These are phyloP conservation scores for Rhodofomes roseus DNA, from an alignment of 1,284 basidiomycete genomes.

Conservation along the genomic window DNA sequence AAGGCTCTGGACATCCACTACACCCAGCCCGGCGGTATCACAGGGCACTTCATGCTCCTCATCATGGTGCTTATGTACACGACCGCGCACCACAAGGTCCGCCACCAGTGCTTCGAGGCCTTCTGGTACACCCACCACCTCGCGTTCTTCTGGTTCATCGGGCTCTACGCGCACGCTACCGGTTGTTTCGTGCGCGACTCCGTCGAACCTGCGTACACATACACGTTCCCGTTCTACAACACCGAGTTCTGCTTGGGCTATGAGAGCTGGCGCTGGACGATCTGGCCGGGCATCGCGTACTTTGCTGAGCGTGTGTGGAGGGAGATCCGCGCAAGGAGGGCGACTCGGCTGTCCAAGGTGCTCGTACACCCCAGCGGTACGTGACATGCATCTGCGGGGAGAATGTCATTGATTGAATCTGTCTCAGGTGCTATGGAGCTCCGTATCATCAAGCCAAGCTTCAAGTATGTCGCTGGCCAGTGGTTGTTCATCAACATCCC, in stretches of 20 bases:
- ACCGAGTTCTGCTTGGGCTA: slow-evolving; percentile 84
- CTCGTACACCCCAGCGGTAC: slow-evolving; percentile 77
- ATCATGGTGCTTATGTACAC: slow-evolving; percentile 86
- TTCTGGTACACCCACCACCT: slow-evolving; percentile 95
- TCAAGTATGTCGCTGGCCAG: slow-evolving; percentile 87
- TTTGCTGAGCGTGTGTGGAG: slow-evolving; percentile 80
- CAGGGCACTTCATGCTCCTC: slow-evolving; percentile 87
- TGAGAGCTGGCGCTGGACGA: slow-evolving; percentile 80
- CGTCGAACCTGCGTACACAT: slow-evolving; percentile 59
- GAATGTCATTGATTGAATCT: not conserved
- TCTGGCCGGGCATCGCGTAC: slow-evolving; percentile 86
- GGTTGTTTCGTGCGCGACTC: slow-evolving; percentile 91
- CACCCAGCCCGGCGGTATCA: slow-evolving; percentile 79
- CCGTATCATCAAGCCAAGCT: slow-evolving; percentile 82
- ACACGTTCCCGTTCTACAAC: slow-evolving; percentile 78
- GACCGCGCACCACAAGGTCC: slow-evolving; percentile 80
- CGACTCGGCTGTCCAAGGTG: slow-evolving; percentile 77
- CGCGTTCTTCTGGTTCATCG: slow-evolving; percentile 89
- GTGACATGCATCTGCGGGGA: slow-evolving; percentile 19
- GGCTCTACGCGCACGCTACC: slow-evolving; percentile 83
- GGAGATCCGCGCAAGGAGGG: slow-evolving; percentile 70
- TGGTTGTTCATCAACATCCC: slow-evolving; percentile 90
- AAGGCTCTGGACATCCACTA: slow-evolving; percentile 82
- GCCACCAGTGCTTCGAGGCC: slow-evolving; percentile 83
- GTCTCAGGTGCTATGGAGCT: slow-evolving; percentile 79